Conservation (phyloP, 2,329 filamentous ascomycete species). For the Fusarium napiforme region DNA sequence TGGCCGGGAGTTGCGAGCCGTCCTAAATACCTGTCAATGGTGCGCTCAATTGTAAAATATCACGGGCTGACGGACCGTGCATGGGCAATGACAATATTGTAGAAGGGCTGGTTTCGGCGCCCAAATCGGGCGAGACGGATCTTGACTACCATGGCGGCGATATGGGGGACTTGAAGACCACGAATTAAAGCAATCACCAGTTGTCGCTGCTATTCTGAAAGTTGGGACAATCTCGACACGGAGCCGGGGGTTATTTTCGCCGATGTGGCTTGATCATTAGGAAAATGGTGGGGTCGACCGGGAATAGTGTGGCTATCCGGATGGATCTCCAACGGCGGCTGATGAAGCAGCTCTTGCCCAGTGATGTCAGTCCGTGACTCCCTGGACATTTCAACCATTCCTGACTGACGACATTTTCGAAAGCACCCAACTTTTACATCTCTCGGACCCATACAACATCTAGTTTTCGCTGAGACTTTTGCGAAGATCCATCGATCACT, state of each 20-base stretch:
- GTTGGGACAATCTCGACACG: slow-evolving; percentile 46
- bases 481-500: neutral
- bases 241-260: slow-evolving; percentile 51
- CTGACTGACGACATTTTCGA: slow-evolving; percentile 31
- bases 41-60: neutral
- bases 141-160: slow-evolving; percentile 81
- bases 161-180: slow-evolving; percentile 29
- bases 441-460: neutral
- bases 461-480: neutral
- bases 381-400: slow-evolving; percentile 17
- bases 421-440: slow-evolving; percentile 17
- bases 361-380: slow-evolving; percentile 35
- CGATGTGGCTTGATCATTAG: slow-evolving; percentile 46
- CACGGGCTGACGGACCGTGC: slow-evolving; percentile 73
- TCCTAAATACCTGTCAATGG: slow-evolving; percentile 60
- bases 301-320: slow-evolving; percentile 7
- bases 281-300: neutral
- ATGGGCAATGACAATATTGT: slow-evolving; percentile 97
- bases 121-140: slow-evolving; percentile 96
- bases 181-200: slow-evolving; percentile 12
- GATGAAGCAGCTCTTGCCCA: slow-evolving; percentile 3
- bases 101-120: slow-evolving; percentile 87
- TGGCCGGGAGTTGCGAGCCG: slow-evolving; percentile 86
- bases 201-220: slow-evolving; percentile 26
- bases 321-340: neutral